Evolutionary conservation across 2,329 filamentous ascomycete species (phyloP).

Genomic region (Macrophomina phaseolina): DNA sequence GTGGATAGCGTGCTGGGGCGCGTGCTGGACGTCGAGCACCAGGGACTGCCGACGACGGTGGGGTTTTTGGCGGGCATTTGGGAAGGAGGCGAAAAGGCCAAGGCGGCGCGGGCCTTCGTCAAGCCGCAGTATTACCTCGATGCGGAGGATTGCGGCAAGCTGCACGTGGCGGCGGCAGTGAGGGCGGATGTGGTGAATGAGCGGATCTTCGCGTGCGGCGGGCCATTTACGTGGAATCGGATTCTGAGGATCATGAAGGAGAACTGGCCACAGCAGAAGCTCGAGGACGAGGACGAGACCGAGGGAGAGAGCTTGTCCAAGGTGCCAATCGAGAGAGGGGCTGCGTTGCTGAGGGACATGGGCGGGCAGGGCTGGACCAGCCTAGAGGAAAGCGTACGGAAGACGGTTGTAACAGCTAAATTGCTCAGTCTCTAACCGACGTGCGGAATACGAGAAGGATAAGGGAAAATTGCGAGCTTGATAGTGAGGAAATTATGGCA

Average conservation of each 20-base stretch:
- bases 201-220: conserved; percentile 30
- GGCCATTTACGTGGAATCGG: conserved; percentile 29
- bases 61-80: conserved; percentile 29
- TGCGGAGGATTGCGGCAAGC: conserved; percentile 29
- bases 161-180: conserved; percentile 32
- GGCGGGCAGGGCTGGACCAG: conserved; percentile 28
- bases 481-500: too few relatives aligned
- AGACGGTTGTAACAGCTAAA: conserved; percentile 14
- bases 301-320: conserved; percentile 28
- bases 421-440: neutral
- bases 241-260: conserved; percentile 29
- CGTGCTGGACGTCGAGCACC: conserved; percentile 28
- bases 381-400: conserved; percentile 29
- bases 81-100: conserved; percentile 20
- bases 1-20: conserved; percentile 30
- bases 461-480: too few relatives aligned
- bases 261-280: conserved; percentile 2
- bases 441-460: too few relatives aligned
- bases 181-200: conserved; percentile 29
- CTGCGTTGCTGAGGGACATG: conserved; percentile 28
- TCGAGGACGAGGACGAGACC: conserved; percentile 28
- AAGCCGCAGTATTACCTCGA: conserved; percentile 29
- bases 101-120: conserved; percentile 7
- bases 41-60: conserved; percentile 29
- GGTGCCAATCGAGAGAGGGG: conserved; percentile 21